Evolutionary conservation across 176 grass and related monocot genomes (phyloP), one percentile per base, ranked within the genome.

Genomic region (Puccinellia tenuiflora): DNA sequence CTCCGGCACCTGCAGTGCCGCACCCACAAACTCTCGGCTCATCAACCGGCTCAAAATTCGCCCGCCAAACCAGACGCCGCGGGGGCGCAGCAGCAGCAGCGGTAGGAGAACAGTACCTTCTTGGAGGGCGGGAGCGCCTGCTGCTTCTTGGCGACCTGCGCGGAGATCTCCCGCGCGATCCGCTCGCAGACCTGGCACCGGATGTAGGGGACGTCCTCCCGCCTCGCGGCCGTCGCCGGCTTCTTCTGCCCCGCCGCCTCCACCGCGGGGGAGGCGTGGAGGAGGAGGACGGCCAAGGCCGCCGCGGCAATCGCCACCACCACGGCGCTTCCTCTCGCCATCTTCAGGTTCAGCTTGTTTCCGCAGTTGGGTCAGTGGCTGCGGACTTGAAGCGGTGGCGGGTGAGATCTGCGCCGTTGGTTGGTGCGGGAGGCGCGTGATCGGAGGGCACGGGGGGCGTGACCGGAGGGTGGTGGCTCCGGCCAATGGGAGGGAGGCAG

Each of bases 151-250:
- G 79, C 76, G 47, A 93, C 89, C 77, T 89, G 93, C 24, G 73
- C 53, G 54, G 90, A 84, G 93, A 99, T 96, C 93, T 99, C 91
- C 61, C 89, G 91, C 35, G 96, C 93, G 72, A 99, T 90, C 87
- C 88, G 87, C 89, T 96, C 80, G 83, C 96, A 99, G 31, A 99
- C 96, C 83, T 99, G 96, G 85, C 96, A 99, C 65, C 84, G 87
- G 76, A 99, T 96, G 85, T 86, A 98, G 17, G 91, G 96, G 64
- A 99, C 82, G 79, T 96, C 96, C 77, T 96, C 96, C 85, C 84
- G 88, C 63, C 96, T 95, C 75, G 96, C 93, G 39, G 92, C 81
- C 35, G 91, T 86, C 46, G 96, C 77, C 34, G 72, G 60, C 77
- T 86, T 85, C 84, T 96, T 99, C 82, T 68, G 83, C 31, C 81